Base-by-base conservation (phyloP, 2,329 filamentous ascomycete genomes). In the Cladorrhinum sp. region DNA sequence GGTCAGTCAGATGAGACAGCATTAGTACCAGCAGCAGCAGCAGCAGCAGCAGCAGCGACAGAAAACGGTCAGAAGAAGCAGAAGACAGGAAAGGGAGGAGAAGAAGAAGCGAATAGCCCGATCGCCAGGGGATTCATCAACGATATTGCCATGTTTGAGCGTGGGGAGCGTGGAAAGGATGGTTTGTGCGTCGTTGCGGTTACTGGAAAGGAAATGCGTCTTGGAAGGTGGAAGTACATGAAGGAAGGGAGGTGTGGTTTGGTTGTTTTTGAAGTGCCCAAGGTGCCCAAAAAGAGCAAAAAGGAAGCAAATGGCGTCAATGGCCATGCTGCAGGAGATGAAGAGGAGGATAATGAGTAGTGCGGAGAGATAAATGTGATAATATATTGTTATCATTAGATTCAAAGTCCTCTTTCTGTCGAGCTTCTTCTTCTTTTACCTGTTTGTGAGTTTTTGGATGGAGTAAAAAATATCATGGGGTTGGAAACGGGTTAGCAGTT, bases 171-270 rank as follows among this genome's bases (percentile, higher is more conserved):
- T 62, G 90, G 89, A 30, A 86, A 84, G 67, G 85, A 90, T 59
- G 92, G 92, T 0, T 75, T 97, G 1, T 94, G 91, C 68, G 83
- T 98, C 26, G 87, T 96, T 12, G 91, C 87, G n/a, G 95, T 89
- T 16, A 83, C 96, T 1, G 92, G 91, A 36, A 94, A 90, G 71
- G 91, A 97, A 75, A 90, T 93, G 74, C 85, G 92, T 50, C 78
- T 97, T 48, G 95, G 92, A 3, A 82, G 90, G 64, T 98, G 92
- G 92, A 88, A 88, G 75, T 82, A 82, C 60, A 74, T 82, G 23
- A 74, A 75, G 51, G 79, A 78, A 7, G 91, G 86, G 3, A 88
- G 87, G 66, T 97, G 96, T 71, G 91, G 91, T 6, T 90, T 90
- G n/a, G 84, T 95, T 23, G 83, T 97, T 9, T 96, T 96, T 71